These are phyloP conservation scores for Raffaelea ambrosiae DNA, from an alignment of 2,329 filamentous ascomycete genomes.

Conservation along the genomic window DNA sequence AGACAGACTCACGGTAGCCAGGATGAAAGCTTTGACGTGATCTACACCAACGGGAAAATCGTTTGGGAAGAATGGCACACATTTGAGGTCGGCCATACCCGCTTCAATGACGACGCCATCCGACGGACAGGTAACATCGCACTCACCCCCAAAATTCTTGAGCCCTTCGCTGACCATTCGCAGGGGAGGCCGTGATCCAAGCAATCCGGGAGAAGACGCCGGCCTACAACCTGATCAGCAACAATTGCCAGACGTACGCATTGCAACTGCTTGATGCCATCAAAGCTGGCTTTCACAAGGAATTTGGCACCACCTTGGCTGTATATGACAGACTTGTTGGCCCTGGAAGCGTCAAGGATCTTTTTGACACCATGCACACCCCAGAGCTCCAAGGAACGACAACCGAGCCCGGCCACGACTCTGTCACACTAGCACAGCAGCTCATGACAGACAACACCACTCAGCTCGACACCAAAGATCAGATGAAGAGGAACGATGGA, in stretches of 20 bases:
- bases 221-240: conserved; percentile 49
- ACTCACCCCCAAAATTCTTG: not conserved
- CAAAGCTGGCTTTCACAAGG: conserved; percentile 37
- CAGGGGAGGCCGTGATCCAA: conserved; percentile 44
- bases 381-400: conserved; percentile 1
- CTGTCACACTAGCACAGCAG: conserved; percentile 39
- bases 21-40: conserved; percentile 47
- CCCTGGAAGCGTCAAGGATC: conserved; percentile 38
- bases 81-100: conserved; percentile 42
- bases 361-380: conserved; percentile 26
- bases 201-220: conserved; percentile 39
- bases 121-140: conserved; percentile 33
- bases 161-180: not conserved
- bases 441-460: conserved; percentile 47
- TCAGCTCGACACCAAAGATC: conserved; percentile 39
- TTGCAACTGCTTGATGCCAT: conserved; percentile 44
- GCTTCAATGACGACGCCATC: conserved; percentile 45
- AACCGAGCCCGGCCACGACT: conserved; percentile 23
- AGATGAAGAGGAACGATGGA: no score
- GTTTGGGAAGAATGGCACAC: conserved; percentile 39
- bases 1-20: no score
- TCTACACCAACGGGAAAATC: conserved; percentile 45
- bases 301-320: conserved; percentile 45
- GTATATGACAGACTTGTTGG: conserved; percentile 44
- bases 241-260: conserved; percentile 53